These are phyloP conservation scores for Eimeria praecox DNA, from an alignment of 169 alveolate genomes.

Conservation along the genomic window DNA sequence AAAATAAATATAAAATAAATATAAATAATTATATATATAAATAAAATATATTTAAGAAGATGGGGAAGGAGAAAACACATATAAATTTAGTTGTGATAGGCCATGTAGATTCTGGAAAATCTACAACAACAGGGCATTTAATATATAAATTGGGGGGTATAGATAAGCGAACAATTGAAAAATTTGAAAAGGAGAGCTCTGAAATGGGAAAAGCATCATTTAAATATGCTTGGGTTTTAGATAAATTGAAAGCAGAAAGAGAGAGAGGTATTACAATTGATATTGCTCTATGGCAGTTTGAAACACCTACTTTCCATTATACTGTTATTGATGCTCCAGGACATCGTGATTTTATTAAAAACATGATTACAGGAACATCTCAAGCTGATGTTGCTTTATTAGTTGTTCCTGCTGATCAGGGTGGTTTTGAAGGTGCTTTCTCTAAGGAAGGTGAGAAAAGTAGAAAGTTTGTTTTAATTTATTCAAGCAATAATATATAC, in stretches of 20 bases:
- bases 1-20: not conserved
- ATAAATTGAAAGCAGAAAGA: constrained; percentile 98
- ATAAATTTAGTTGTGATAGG: constrained; percentile 97
- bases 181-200: constrained; percentile 97
- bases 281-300: constrained; percentile 98
- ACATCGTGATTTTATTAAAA: constrained; percentile 99
- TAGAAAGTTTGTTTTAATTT: not conserved
- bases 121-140: constrained; percentile 98
- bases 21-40: not conserved
- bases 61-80: constrained; percentile 82
- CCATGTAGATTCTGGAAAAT: constrained; percentile 99
- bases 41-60: not conserved
- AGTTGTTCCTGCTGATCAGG: constrained; percentile 98
- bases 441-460: constrained; percentile 91
- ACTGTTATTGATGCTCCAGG: constrained; percentile 99
- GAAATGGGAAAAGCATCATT: constrained; percentile 97
- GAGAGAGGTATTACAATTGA: constrained; percentile 99
- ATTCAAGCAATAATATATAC: no score
- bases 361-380: constrained; percentile 99
- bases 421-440: constrained; percentile 99
- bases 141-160: constrained; percentile 98
- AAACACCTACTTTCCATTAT: constrained; percentile 97
- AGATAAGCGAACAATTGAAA: constrained; percentile 97
- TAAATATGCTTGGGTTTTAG: constrained; percentile 99
- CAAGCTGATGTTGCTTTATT: constrained; percentile 99